Evolutionary conservation across 2,329 filamentous ascomycete species (phyloP).

Genomic region (Curvularia verruculosa): DNA sequence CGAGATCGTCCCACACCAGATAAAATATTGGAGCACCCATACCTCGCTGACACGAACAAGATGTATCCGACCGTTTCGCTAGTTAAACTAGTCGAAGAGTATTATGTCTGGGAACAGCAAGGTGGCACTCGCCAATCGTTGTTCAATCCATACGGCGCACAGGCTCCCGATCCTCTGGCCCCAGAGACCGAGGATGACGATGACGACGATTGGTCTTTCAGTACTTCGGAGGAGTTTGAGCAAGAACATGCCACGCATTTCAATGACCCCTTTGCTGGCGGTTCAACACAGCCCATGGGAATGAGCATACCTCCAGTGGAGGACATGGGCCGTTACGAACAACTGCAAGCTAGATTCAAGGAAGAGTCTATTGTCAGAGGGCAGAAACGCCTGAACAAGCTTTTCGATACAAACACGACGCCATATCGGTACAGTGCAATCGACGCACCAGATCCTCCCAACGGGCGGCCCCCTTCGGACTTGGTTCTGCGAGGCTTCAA

Average conservation of each 20-base stretch:
- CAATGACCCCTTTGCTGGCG: slow-evolving; percentile 53
- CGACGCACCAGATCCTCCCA: slow-evolving; percentile 50
- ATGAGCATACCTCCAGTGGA: slow-evolving; percentile 46
- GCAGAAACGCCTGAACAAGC: slow-evolving; percentile 60
- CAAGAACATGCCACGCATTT: slow-evolving; percentile 50
- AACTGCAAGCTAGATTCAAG: slow-evolving; percentile 58
- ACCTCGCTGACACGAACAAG: slow-evolving; percentile 67
- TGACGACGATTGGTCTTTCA: slow-evolving; percentile 69
- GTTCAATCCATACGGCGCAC: slow-evolving; percentile 65
- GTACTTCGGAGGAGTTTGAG: slow-evolving; percentile 67
- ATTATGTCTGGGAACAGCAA: slow-evolving; percentile 75
- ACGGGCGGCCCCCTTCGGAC: slow-evolving; percentile 58
- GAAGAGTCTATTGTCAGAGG: slow-evolving; percentile 64
- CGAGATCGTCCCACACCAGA: slow-evolving; percentile 72
- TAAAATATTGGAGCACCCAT: slow-evolving; percentile 71
- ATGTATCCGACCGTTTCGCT: slow-evolving; percentile 69
- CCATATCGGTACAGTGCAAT: slow-evolving; percentile 65
- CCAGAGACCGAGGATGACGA: slow-evolving; percentile 51
- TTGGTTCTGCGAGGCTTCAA: slow-evolving; percentile 58
- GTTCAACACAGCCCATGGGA: slow-evolving; percentile 36
- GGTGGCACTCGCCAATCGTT: slow-evolving; percentile 72
- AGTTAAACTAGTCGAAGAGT: slow-evolving; percentile 70
- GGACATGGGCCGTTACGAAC: slow-evolving; percentile 43
- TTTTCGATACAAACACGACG: slow-evolving; percentile 62
- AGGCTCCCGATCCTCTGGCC: slow-evolving; percentile 59